Evolutionary conservation across 768 basidiomycete species (phyloP).

Genomic region (Suillus placidus): DNA sequence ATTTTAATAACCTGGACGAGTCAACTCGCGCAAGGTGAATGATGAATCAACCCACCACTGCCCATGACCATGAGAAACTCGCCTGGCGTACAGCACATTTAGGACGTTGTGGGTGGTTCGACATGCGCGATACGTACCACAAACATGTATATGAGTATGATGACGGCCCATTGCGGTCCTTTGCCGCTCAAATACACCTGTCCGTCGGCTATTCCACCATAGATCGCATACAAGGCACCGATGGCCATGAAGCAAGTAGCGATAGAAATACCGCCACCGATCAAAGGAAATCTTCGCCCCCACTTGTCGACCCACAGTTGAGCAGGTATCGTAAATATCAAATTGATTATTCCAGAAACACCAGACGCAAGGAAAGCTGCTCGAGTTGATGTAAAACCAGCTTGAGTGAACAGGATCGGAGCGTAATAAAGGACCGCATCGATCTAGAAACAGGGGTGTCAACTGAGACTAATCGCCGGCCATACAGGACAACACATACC

Average conservation of each 20-base stretch:
- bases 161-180: conserved; percentile 39
- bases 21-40: background rate
- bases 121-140: conserved; percentile 28
- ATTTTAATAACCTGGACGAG: conserved; percentile 36
- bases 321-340: conserved; percentile 41
- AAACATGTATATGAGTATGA: conserved; percentile 51
- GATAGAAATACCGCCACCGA: conserved; percentile 46
- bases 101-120: background rate
- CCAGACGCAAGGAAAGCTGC: conserved; percentile 55
- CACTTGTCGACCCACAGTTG: conserved; percentile 45
- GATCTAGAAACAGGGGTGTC: conserved; percentile 19
- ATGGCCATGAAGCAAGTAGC: conserved; percentile 43
- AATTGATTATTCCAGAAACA: conserved; percentile 48
- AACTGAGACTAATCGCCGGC: background rate
- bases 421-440: conserved; percentile 42
- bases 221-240: conserved; percentile 45
- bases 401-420: conserved; percentile 51
- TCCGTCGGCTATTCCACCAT: conserved; percentile 34
- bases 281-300: conserved; percentile 38
- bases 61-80: conserved; percentile 1
- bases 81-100: background rate
- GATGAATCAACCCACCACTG: background rate
- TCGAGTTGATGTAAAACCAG: conserved; percentile 49
- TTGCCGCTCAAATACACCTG: conserved; percentile 26
- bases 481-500: conserved; percentile 17